These are phyloP conservation scores for Scleroderma citrinum DNA, from an alignment of 768 basidiomycete species.

Conservation along the genomic window DNA sequence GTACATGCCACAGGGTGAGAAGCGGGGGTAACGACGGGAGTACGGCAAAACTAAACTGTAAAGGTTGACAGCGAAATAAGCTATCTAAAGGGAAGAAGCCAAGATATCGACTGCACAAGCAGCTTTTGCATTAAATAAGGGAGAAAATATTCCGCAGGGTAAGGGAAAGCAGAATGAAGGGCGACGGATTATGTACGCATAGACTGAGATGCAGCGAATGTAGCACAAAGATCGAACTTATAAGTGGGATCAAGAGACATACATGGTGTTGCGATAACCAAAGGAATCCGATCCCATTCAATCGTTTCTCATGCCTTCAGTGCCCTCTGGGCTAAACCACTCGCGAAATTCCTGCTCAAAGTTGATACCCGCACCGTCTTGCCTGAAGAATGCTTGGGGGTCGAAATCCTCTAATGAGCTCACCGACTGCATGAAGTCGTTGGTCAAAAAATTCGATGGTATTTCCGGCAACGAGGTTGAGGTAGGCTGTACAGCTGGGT, in stretches of 20 bases:
- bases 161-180: slow-evolving; percentile 2
- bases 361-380: slow-evolving; percentile 44
- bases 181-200: slow-evolving; percentile 16
- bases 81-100: slow-evolving; percentile 5
- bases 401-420: slow-evolving; percentile 37
- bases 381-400: slow-evolving; percentile 32
- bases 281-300: slow-evolving; percentile 5
- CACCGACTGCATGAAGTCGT: slow-evolving; percentile 44
- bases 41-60: not conserved
- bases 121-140: slow-evolving; percentile 28
- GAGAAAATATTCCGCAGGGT: slow-evolving; percentile 11
- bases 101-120: slow-evolving; percentile 13
- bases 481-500: slow-evolving; percentile 20
- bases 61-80: slow-evolving; percentile 7
- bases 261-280: not conserved
- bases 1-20: slow-evolving; percentile 12
- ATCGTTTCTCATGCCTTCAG: slow-evolving; percentile 3
- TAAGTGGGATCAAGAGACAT: slow-evolving; percentile 5
- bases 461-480: slow-evolving; percentile 22
- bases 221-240: slow-evolving; percentile 5
- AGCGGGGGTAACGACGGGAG: slow-evolving; percentile 1
- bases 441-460: slow-evolving; percentile 15
- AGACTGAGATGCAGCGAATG: slow-evolving; percentile 10
- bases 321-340: slow-evolving; percentile 51
- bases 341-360: slow-evolving; percentile 73